Percentiles rank a stretch among this genome's conserved stretches.
These are phyloP conservation scores for Yarrowia phangngaensis DNA, from an alignment of 805 yeast genomes.

Conservation along the genomic window DNA sequence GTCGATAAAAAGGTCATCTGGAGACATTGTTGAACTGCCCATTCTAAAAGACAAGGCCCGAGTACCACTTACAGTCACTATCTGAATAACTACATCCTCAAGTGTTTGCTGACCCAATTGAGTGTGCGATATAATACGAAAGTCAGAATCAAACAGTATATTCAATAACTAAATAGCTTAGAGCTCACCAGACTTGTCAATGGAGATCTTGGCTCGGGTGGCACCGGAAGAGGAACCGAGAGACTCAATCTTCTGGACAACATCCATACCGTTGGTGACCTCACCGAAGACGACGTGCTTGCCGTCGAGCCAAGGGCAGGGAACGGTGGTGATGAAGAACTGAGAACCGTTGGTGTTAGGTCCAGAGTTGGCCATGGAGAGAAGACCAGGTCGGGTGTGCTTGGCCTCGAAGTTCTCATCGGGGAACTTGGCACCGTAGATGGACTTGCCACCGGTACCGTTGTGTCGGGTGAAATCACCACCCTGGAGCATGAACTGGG, in stretches of 20 bases:
- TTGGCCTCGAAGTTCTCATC: slow-evolving; percentile 73
- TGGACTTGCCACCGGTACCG: slow-evolving; percentile 90
- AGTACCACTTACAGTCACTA: no score
- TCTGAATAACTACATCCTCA: no score
- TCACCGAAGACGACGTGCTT: slow-evolving; percentile 96
- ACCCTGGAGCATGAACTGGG: slow-evolving; percentile 96
- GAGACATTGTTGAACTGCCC: no score
- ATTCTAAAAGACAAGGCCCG: no score
- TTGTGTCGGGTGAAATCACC: slow-evolving; percentile 83
- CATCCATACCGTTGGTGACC: slow-evolving; percentile 76
- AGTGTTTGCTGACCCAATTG: no score
- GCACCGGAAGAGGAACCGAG: slow-evolving; percentile 67
- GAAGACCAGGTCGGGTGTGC: slow-evolving; percentile 76
- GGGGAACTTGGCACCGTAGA: slow-evolving; percentile 67
- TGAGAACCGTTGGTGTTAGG: slow-evolving; percentile 98
- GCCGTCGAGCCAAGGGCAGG: slow-evolving; percentile 87
- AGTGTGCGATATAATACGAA: no score
- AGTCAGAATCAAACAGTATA: background rate
- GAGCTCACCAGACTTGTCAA: slow-evolving; percentile 61
- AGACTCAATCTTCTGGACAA: slow-evolving; percentile 80
- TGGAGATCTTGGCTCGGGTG: slow-evolving; percentile 60
- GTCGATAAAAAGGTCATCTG: no score
- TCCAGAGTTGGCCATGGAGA: slow-evolving; percentile 98
- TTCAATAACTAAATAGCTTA: background rate
- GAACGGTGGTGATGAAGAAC: slow-evolving; percentile 90